A percentile compares a stretch with the other conserved stretches of the same genome.
Conservation (phyloP, 192 early-diverging fungal genomes). For the Lunasporangiospora selenospora region DNA sequence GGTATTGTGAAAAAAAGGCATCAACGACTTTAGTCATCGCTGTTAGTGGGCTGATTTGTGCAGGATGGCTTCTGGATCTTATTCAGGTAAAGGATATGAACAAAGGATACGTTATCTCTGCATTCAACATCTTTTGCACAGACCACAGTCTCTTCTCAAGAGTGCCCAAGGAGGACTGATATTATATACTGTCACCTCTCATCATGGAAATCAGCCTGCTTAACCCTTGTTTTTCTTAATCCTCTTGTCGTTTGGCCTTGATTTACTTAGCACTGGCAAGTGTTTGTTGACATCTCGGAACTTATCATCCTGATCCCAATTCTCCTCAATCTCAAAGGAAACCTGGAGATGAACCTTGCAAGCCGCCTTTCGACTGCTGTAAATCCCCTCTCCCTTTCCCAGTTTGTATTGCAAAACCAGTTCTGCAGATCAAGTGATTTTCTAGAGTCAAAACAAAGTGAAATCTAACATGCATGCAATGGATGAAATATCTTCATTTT, state of each 20-base stretch:
- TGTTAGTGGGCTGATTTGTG: slow-evolving; percentile 70
- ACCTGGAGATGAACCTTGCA: slow-evolving; percentile 90
- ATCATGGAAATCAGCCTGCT: neutral
- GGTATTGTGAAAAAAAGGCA: no score
- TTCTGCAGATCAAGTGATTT: no score
- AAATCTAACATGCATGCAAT: no score
- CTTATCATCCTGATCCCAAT: slow-evolving; percentile 88
- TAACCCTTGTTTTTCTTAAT: neutral
- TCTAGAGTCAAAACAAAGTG: no score
- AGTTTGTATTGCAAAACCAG: slow-evolving; percentile 4
- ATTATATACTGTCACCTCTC: neutral
- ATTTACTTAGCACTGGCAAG: slow-evolving; percentile 62
- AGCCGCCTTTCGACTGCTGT: slow-evolving; percentile 84
- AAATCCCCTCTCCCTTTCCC: slow-evolving; percentile 34
- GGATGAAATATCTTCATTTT: neutral
- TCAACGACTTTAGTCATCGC: slow-evolving; percentile 68
- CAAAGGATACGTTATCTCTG: no score
- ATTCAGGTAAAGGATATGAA: slow-evolving; percentile 71
- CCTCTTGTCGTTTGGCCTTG: neutral
- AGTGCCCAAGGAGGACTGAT: neutral
- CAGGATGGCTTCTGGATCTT: slow-evolving; percentile 73
- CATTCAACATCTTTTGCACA: no score
- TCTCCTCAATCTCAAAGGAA: slow-evolving; percentile 88
- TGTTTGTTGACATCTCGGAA: slow-evolving; percentile 72
- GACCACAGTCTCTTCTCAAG: neutral